A percentile compares a stretch with the other conserved stretches of the same genome.
phyloP scores from a whole-genome alignment of 345 rosid genomes.

The Leavenworthia alabamica region DNA sequence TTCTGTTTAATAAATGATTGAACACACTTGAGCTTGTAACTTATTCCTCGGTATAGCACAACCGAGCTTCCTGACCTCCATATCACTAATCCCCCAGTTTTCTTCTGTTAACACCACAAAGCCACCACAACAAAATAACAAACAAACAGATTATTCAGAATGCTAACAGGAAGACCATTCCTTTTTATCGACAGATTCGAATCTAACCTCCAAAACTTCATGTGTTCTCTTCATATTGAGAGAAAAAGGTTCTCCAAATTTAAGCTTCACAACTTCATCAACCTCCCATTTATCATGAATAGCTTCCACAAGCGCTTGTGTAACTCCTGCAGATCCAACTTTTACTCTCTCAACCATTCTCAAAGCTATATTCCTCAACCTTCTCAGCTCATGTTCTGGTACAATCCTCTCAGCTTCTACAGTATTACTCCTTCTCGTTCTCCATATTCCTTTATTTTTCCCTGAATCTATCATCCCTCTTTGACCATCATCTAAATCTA shows the following conservation, averaged over 20 bases:
- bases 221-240: slow-evolving; percentile 83
- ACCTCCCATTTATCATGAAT: slow-evolving; percentile 73
- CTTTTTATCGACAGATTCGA: not conserved
- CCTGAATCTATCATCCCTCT: slow-evolving; percentile 1
- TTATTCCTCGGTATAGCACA: slow-evolving; percentile 78
- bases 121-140: too few relatives aligned
- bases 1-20: slow-evolving; percentile 46
- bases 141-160: too few relatives aligned
- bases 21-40: slow-evolving; percentile 66
- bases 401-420: slow-evolving; percentile 47
- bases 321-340: slow-evolving; percentile 75
- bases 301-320: slow-evolving; percentile 56
- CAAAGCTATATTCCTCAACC: slow-evolving; percentile 66
- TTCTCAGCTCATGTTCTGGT: slow-evolving; percentile 67
- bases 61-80: slow-evolving; percentile 95
- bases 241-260: slow-evolving; percentile 61
- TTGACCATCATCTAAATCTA: slow-evolving; percentile 13
- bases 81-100: slow-evolving; percentile 82
- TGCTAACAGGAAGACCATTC: not conserved
- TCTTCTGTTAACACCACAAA: slow-evolving; percentile 68
- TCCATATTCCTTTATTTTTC: slow-evolving; percentile 28
- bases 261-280: slow-evolving; percentile 83
- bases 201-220: slow-evolving; percentile 68
- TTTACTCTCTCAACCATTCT: slow-evolving; percentile 80
- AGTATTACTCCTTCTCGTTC: slow-evolving; percentile 41